Evolutionary conservation across 2,329 filamentous ascomycete species (phyloP), one percentile per base, ranked within the genome.

Genomic region (Alternaria sp.): DNA sequence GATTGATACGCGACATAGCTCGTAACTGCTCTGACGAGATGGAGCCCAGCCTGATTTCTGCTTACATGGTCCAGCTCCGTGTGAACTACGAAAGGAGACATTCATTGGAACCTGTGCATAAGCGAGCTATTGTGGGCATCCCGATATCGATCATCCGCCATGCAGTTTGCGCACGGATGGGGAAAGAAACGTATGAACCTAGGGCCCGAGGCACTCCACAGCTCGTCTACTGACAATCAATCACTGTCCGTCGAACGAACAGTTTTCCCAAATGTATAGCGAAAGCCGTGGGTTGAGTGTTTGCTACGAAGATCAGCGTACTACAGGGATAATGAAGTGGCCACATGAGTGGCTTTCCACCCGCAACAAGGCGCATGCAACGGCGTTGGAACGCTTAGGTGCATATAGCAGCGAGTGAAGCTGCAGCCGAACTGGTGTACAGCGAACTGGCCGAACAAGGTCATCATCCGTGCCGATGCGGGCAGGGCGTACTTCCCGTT

Each of bases 311-410:
- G 54, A 57, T 57, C 36, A 60, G 58, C 23, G 28, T 13, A 60
- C 45, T 40, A 23, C 51, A 60, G 54, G 45, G 45, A 28, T 44
- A 19, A 40, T 17, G 30, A 5, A 60, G 57, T 30, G 51, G 28
- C 57, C 44, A 51, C 44, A 57, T 51, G 43, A 57, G 54, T 51
- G 54, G 46, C 54, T 55, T 55, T 40, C 36, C 19, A 30, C n/a
- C 21, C 51, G 32, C 23, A 26, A 43, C 32, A 49, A 50, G 17
- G 46, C 55, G 52, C 59, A 61, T 57, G 54, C 52, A 45, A 47
- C 36, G 36, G 45, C 40, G 28, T 54, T 28, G 51, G 13, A 17
- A 44, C 25, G 59, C 59, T 51, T 57, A 45, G 21, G 28, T 15
- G 26, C 21, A 30, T 49, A 49, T 19, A 54, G 56, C 56, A 45